Percentiles rank a stretch among this genome's conserved stretches.
Evolutionary conservation across 495 filamentous ascomycete genomes (phyloP).

Genomic region (Neurospora sp.): DNA sequence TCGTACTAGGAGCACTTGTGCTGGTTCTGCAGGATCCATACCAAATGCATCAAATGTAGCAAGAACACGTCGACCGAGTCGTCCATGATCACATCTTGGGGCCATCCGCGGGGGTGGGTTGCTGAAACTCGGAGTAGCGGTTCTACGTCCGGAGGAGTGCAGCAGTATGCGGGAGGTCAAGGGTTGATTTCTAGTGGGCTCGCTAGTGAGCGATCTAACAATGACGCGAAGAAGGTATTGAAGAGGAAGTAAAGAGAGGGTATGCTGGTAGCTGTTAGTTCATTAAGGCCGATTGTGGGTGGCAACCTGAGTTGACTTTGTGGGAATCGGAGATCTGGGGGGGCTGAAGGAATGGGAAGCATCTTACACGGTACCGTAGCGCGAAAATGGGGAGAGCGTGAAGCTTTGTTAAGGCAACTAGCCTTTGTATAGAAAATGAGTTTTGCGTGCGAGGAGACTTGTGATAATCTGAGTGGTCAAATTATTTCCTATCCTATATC

Average conservation of each 20-base stretch:
- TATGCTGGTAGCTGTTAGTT: background rate
- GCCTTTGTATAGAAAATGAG: background rate
- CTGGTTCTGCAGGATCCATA: background rate
- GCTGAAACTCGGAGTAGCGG: background rate
- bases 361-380: background rate
- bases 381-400: background rate
- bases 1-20: background rate
- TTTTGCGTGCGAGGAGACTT: background rate
- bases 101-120: background rate
- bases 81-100: background rate
- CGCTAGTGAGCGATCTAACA: background rate
- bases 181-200: background rate
- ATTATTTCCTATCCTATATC: background rate
- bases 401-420: background rate
- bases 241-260: background rate
- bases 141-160: background rate
- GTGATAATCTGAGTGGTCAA: background rate
- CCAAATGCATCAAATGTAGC: background rate
- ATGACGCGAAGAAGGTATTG: background rate
- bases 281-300: background rate
- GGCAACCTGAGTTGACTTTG: background rate
- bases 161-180: background rate
- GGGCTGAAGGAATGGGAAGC: background rate
- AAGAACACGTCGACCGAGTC: background rate
- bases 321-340: background rate